Evolutionary conservation across 805 yeast genomes (phyloP).

Genomic region (Candida endomychidarum): DNA sequence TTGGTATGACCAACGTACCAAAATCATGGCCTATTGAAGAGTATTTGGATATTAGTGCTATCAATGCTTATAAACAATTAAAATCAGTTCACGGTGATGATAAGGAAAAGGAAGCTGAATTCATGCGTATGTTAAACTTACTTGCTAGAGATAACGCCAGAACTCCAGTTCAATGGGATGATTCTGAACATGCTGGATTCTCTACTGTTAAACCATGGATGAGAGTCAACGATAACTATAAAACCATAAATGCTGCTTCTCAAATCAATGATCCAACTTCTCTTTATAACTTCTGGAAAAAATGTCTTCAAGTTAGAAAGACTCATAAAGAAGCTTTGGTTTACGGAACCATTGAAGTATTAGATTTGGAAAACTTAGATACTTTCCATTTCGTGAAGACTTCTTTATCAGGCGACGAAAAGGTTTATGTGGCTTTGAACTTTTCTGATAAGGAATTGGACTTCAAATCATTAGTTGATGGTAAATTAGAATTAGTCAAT

Average conservation of each 20-base stretch:
- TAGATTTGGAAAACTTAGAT: constrained; percentile 38
- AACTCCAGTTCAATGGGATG: constrained; percentile 59
- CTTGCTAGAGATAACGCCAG: constrained; percentile 54
- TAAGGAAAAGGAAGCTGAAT: constrained; percentile 14
- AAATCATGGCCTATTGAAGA: constrained; percentile 47
- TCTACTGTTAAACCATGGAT: constrained; percentile 54
- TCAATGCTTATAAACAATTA: constrained; percentile 41
- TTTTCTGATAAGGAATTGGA: constrained; percentile 34
- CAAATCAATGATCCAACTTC: constrained; percentile 49
- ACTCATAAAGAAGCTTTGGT: constrained; percentile 41
- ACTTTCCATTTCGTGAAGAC: constrained; percentile 44
- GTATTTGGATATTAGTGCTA: constrained; percentile 50
- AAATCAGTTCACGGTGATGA: constrained; percentile 20
- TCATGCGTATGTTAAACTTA: constrained; percentile 35
- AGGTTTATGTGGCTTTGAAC: constrained; percentile 42
- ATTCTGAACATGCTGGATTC: constrained; percentile 48
- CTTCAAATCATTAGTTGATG: constrained; percentile 31
- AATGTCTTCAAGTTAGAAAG: constrained; percentile 45
- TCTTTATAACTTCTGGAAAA: constrained; percentile 46
- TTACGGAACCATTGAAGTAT: constrained; percentile 45
- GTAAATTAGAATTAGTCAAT: constrained; percentile 26
- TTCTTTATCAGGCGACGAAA: constrained; percentile 22
- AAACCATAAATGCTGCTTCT: constrained; percentile 47
- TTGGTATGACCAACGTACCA: constrained; percentile 53
- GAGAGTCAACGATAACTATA: constrained; percentile 50